These are phyloP conservation scores for Hyphopichia pseudoburtonii DNA, from an alignment of 1,139 yeast species.

Conservation along the genomic window DNA sequence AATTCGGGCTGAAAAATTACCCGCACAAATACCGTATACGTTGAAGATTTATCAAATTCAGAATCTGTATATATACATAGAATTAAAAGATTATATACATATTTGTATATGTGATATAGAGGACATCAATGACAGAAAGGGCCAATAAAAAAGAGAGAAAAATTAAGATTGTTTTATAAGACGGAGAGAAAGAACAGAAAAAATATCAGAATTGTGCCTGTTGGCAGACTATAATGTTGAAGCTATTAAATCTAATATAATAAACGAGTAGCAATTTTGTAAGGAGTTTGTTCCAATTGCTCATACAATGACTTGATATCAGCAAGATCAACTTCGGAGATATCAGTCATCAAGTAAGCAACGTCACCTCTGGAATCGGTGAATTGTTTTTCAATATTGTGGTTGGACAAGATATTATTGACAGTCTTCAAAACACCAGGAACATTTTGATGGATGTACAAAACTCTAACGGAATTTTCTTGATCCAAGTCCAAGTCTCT, in stretches of 20 bases:
- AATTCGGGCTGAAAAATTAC: too few relatives aligned
- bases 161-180: not conserved
- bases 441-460: slow-evolving; percentile 95
- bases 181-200: not conserved
- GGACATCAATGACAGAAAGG: too few relatives aligned
- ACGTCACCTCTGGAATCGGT: slow-evolving; percentile 95
- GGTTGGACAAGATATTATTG: slow-evolving; percentile 90
- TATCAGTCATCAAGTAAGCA: slow-evolving; percentile 98
- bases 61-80: not conserved
- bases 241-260: slow-evolving; percentile 52
- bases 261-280: slow-evolving; percentile 87
- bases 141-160: not conserved
- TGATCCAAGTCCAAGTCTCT: slow-evolving; percentile 90
- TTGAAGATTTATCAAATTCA: too few relatives aligned
- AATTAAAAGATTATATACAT: not conserved
- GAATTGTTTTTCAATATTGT: slow-evolving; percentile 96
- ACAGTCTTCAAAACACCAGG: slow-evolving; percentile 99
- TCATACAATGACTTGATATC: slow-evolving; percentile 86
- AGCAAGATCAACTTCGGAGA: slow-evolving; percentile 76
- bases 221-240: not conserved
- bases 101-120: not conserved
- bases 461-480: slow-evolving; percentile 84
- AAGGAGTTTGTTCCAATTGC: slow-evolving; percentile 86
- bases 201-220: too few relatives aligned
- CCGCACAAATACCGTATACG: too few relatives aligned